Evolutionary conservation across 805 yeast species (phyloP).

Genomic region (Kodamaea jinghongensis): DNA sequence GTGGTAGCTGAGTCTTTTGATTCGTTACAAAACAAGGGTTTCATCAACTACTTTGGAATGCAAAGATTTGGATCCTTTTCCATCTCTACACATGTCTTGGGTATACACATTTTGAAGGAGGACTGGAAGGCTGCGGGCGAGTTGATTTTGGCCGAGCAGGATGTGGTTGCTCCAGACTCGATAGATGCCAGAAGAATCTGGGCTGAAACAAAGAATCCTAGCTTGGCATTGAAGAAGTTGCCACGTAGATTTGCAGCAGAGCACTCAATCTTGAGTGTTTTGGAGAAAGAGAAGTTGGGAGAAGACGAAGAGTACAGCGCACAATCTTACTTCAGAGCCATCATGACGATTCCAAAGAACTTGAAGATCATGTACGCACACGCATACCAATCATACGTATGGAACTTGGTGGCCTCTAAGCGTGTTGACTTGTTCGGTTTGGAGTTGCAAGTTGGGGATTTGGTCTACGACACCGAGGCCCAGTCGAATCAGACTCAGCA

Average conservation of each 20-base stretch:
- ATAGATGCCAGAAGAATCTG: conserved; percentile 79
- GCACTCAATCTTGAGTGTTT: conserved; percentile 58
- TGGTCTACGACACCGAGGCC: conserved; percentile 49
- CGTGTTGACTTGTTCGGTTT: conserved; percentile 72
- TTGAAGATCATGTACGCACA: conserved; percentile 93
- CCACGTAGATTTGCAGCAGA: conserved; percentile 91
- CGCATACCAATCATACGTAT: conserved; percentile 93
- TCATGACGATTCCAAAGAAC: conserved; percentile 89
- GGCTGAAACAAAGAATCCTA: conserved; percentile 70
- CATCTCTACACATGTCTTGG: conserved; percentile 84
- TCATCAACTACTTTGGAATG: conserved; percentile 95
- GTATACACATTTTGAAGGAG: conserved; percentile 63
- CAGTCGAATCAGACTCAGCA: conserved; percentile 10
- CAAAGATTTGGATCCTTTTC: conserved; percentile 97
- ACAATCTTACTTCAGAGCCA: conserved; percentile 69
- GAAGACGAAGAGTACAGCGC: conserved; percentile 42
- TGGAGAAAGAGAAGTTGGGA: conserved; percentile 50
- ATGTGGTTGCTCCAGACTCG: conserved; percentile 77
- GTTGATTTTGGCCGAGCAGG: conserved; percentile 80
- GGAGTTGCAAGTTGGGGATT: conserved; percentile 74
- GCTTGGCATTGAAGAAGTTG: conserved; percentile 65
- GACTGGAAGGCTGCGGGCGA: conserved; percentile 83
- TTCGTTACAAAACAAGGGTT: conserved; percentile 66
- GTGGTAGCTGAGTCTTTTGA: conserved; percentile 52
- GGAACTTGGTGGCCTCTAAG: conserved; percentile 84